phyloP scores from a whole-genome alignment of 768 basidiomycete genomes.

The Suillus hirtellus region DNA sequence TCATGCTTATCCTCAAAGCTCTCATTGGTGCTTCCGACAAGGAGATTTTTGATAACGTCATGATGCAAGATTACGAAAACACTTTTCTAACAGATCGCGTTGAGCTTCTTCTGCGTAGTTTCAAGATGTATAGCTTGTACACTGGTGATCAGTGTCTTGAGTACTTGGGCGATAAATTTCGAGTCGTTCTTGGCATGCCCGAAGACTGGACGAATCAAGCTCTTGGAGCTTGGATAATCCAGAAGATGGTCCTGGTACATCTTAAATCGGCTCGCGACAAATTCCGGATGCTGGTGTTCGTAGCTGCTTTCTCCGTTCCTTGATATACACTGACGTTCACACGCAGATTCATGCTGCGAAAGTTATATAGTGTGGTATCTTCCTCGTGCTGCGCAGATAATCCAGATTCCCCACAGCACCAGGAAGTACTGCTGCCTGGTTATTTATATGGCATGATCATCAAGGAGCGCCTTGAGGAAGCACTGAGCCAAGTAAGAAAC shows the following conservation, averaged over 20 bases:
- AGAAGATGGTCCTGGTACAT: constrained; percentile 89
- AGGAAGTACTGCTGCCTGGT: constrained; percentile 95
- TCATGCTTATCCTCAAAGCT: constrained; percentile 95
- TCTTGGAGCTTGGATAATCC: constrained; percentile 79
- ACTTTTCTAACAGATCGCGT: constrained; percentile 98
- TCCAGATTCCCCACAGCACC: constrained; percentile 98
- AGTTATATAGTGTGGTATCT: constrained; percentile 89
- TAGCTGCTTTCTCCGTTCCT: constrained; percentile 16
- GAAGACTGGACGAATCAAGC: constrained; percentile 90
- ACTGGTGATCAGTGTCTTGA: constrained; percentile 92
- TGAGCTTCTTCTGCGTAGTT: constrained; percentile 89
- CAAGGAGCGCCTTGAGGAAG: constrained; percentile 95
- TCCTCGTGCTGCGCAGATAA: constrained; percentile 91
- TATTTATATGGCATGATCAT: constrained; percentile 94
- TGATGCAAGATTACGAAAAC: constrained; percentile 96
- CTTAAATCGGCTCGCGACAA: constrained; percentile 87
- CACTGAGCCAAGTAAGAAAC: constrained; percentile 67
- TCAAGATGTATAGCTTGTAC: constrained; percentile 87
- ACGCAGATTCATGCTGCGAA: constrained; percentile 92
- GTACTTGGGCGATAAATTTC: constrained; percentile 95
- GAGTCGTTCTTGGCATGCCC: constrained; percentile 85
- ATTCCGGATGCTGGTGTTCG: constrained; percentile 91
- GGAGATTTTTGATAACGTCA: constrained; percentile 94
- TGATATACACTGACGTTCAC: constrained; percentile 13
- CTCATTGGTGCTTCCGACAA: constrained; percentile 88